Evolutionary conservation across 257 asterid genomes (phyloP).

Genomic region (Lithospermum erythrorhizon): DNA sequence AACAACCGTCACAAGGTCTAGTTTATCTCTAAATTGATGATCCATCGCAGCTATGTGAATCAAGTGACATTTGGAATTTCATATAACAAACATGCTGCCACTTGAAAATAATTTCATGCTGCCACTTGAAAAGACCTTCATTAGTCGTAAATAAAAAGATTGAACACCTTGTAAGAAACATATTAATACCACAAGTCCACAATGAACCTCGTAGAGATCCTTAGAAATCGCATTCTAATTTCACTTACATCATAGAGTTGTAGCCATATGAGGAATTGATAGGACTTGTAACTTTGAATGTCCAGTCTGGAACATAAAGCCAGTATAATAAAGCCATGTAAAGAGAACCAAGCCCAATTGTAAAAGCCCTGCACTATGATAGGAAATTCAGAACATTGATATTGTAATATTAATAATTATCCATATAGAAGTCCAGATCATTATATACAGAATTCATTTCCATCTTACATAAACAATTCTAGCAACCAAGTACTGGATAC

Average conservation of each 20-base stretch:
- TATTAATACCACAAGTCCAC: neutral
- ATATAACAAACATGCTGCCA: neutral
- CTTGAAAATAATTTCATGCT: too few species aligned
- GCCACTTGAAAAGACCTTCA: neutral
- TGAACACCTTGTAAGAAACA: neutral
- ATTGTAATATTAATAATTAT: neutral
- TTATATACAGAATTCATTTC: too few species aligned
- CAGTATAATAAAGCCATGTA: constrained; percentile 60
- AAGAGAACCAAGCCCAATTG: constrained; percentile 33
- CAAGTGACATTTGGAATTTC: neutral
- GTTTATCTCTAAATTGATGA: too few species aligned
- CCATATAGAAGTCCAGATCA: neutral
- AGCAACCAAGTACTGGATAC: neutral
- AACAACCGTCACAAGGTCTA: neutral
- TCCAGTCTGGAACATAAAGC: constrained; percentile 76
- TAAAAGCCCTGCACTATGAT: constrained; percentile 42
- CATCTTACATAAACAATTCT: neutral
- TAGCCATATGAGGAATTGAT: constrained; percentile 21
- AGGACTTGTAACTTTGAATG: constrained; percentile 39
- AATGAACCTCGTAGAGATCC: constrained; percentile 4
- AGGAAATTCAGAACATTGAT: constrained; percentile 6
- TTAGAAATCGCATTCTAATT: constrained; percentile 23
- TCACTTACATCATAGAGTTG: constrained; percentile 43
- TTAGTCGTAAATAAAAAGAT: neutral
- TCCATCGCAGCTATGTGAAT: too few species aligned